These are phyloP conservation scores for Debaryomycetaceae sp. DNA, from an alignment of 1,139 yeast species.

Conservation along the genomic window DNA sequence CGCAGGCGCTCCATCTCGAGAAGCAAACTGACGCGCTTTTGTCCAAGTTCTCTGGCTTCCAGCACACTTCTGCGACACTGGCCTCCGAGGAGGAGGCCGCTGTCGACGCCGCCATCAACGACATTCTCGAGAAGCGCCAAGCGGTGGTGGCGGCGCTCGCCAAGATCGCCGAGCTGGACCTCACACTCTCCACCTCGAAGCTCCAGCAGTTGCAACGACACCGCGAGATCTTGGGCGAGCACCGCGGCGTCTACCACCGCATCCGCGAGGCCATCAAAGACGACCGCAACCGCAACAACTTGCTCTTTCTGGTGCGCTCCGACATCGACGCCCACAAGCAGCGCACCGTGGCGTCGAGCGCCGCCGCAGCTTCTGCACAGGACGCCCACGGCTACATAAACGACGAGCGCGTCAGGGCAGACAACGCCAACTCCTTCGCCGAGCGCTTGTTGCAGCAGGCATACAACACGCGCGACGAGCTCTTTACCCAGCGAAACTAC, in stretches of 20 bases:
- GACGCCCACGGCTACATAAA: slow-evolving; percentile 62
- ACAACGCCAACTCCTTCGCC: slow-evolving; percentile 68
- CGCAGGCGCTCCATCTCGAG: slow-evolving; percentile 37
- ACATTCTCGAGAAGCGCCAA: slow-evolving; percentile 30
- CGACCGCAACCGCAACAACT: slow-evolving; percentile 70
- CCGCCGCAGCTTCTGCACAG: slow-evolving; percentile 20
- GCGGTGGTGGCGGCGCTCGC: slow-evolving; percentile 29
- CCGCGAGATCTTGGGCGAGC: slow-evolving; percentile 70
- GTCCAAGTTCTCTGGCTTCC: slow-evolving; percentile 32
- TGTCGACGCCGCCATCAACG: slow-evolving; percentile 48
- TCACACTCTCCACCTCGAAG: slow-evolving; percentile 64
- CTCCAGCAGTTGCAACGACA: slow-evolving; percentile 81
- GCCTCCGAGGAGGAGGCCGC: slow-evolving; percentile 55
- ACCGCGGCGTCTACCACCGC: slow-evolving; percentile 57
- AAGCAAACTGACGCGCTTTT: slow-evolving; percentile 39
- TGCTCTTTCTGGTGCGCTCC: slow-evolving; percentile 69
- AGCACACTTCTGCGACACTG: slow-evolving; percentile 18
- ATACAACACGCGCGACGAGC: slow-evolving; percentile 82
- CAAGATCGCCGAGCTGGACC: slow-evolving; percentile 52
- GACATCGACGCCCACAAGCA: slow-evolving; percentile 65
- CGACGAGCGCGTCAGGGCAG: slow-evolving; percentile 72
- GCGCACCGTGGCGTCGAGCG: slow-evolving; percentile 23
- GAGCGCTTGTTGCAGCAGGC: slow-evolving; percentile 82
- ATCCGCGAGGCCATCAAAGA: slow-evolving; percentile 59
- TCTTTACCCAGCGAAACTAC: slow-evolving; percentile 63